Conservation (phyloP, 306 rosid genomes). For the cucumber (Cucumis sativus) region DNA sequence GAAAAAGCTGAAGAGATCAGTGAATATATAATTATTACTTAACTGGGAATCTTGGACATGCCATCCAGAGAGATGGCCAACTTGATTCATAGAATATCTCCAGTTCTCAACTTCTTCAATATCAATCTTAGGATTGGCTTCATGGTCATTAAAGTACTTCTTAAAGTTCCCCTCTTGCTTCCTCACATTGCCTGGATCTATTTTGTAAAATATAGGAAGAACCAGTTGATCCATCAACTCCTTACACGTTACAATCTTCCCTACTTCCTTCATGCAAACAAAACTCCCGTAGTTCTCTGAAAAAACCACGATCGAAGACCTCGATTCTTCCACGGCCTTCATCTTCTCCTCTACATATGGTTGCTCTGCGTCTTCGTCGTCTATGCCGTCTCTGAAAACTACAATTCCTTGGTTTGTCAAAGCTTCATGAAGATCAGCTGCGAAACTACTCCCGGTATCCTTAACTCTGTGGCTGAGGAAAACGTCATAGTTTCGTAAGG, state of each 20-base stretch:
- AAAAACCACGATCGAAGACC: constrained; percentile 28
- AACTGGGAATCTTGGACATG: not conserved
- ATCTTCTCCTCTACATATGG: constrained; percentile 19
- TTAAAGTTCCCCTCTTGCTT: constrained; percentile 17
- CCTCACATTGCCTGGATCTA: constrained; percentile 30
- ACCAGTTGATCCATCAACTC: constrained; percentile 19
- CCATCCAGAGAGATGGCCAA: constrained; percentile 4
- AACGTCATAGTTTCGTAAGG: not conserved
- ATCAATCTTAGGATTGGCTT: not conserved
- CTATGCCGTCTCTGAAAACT: constrained; percentile 16
- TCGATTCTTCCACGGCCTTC: constrained; percentile 30
- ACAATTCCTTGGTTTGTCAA: constrained; percentile 20
- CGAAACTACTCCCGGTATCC: constrained; percentile 22
- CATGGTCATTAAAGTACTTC: constrained; percentile 14
- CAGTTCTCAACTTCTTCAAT: constrained; percentile 15
- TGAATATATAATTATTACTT: not conserved
- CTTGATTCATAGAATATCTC: constrained; percentile 18
- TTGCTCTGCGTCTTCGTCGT: constrained; percentile 7
- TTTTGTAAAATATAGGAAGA: constrained; percentile 30
- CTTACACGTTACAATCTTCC: constrained; percentile 17
- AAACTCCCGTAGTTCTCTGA: constrained; percentile 29
- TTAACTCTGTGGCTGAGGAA: constrained; percentile 24
- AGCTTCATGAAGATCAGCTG: constrained; percentile 24
- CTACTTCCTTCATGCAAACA: constrained; percentile 27
- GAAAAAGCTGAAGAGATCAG: no score